These are phyloP conservation scores for Saccharomycopsis sp. DNA, from an alignment of 805 yeast genomes.

Conservation along the genomic window DNA sequence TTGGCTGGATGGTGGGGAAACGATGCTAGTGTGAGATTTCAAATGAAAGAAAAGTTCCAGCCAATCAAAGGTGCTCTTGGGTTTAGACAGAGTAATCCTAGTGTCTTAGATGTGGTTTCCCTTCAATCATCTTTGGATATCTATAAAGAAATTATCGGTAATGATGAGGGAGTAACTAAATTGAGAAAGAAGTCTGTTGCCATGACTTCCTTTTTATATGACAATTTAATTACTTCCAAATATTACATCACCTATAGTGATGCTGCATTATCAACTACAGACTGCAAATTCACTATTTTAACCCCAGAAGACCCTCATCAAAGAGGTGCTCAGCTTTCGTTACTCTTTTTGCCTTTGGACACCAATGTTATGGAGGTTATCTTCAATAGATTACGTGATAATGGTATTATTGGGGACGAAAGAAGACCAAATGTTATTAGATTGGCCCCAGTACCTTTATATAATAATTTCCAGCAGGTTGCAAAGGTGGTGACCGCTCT, in stretches of 20 bases:
- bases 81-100: slow-evolving; percentile 84
- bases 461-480: slow-evolving; percentile 70
- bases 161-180: slow-evolving; percentile 30
- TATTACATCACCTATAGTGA: slow-evolving; percentile 36
- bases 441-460: slow-evolving; percentile 80
- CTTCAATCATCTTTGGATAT: slow-evolving; percentile 59
- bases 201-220: slow-evolving; percentile 53
- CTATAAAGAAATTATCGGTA: slow-evolving; percentile 55
- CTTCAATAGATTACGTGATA: slow-evolving; percentile 38
- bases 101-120: slow-evolving; percentile 78
- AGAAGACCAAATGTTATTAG: slow-evolving; percentile 87
- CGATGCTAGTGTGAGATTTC: slow-evolving; percentile 58
- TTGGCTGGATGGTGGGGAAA: slow-evolving; percentile 99
- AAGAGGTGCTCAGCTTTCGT: slow-evolving; percentile 79
- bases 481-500: slow-evolving; percentile 39
- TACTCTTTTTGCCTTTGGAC: slow-evolving; percentile 50
- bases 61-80: slow-evolving; percentile 86
- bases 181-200: slow-evolving; percentile 50
- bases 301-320: slow-evolving; percentile 57
- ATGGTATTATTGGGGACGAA: slow-evolving; percentile 79
- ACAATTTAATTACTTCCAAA: slow-evolving; percentile 38
- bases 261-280: slow-evolving; percentile 10
- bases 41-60: slow-evolving; percentile 70
- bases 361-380: slow-evolving; percentile 57
- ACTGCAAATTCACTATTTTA: slow-evolving; percentile 54